Conservation (phyloP, 2,329 filamentous ascomycete genomes). For the Elsinoe arachidis region DNA sequence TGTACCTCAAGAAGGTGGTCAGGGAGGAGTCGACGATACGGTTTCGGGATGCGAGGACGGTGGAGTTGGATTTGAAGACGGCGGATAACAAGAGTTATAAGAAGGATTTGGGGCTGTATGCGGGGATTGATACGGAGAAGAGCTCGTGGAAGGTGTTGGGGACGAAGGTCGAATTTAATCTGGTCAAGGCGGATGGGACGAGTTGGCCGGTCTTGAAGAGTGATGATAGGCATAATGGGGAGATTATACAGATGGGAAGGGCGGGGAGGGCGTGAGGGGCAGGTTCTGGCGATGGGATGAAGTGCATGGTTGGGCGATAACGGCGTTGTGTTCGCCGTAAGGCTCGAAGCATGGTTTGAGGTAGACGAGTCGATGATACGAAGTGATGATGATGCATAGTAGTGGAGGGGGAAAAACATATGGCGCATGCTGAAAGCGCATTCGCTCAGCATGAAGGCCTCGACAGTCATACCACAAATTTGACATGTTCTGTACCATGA, state of each 20-base stretch:
- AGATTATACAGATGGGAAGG: constrained; percentile 83
- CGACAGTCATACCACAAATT: too few relatives aligned
- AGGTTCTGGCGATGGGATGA: too few relatives aligned
- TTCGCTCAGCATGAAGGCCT: too few relatives aligned
- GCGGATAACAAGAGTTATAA: constrained; percentile 76
- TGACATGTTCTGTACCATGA: not conserved
- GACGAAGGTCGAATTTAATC: constrained; percentile 75
- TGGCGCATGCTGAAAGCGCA: too few relatives aligned
- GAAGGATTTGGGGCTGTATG: constrained; percentile 66
- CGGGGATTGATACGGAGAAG: constrained; percentile 63
- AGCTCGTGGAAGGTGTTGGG: constrained; percentile 74
- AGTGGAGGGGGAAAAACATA: too few relatives aligned
- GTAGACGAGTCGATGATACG: too few relatives aligned
- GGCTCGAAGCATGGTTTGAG: not conserved
- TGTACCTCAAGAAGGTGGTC: constrained; percentile 96
- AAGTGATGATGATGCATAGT: too few relatives aligned
- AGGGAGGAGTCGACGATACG: constrained; percentile 66
- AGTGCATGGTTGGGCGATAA: not conserved
- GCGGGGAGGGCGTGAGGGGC: constrained; percentile 49
- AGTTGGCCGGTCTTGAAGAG: constrained; percentile 81
- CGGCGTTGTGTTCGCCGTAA: not conserved
- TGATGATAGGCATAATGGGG: constrained; percentile 62
- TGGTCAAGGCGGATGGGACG: constrained; percentile 63
- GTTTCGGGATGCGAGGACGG: constrained; percentile 51
- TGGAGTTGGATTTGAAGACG: constrained; percentile 78